Percentiles rank a stretch among this genome's conserved stretches.
Evolutionary conservation across 108 stramenopile species (phyloP).

Genomic region (Hondaea fermentalgiana): DNA sequence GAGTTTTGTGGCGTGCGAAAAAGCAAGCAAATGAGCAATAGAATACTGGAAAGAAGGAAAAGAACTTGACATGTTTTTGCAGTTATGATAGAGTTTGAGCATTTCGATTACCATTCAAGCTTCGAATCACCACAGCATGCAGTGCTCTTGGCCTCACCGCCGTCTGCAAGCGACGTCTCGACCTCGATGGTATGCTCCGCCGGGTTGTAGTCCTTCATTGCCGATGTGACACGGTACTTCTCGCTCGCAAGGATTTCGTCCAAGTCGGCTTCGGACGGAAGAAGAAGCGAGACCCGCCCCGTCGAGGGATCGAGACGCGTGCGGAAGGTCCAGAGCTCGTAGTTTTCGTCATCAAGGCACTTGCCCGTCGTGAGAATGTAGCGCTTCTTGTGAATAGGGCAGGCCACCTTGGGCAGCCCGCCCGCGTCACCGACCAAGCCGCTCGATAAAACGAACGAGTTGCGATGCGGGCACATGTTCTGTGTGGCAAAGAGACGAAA

Average conservation of each 20-base stretch:
- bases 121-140: background rate
- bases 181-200: background rate
- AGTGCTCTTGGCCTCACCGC: background rate
- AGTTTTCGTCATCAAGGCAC: conserved; percentile 59
- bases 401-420: conserved; percentile 74
- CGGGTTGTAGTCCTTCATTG: background rate
- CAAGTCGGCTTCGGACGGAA: conserved; percentile 64
- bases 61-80: no score
- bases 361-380: conserved; percentile 64
- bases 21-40: no score
- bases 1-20: no score
- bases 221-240: conserved; percentile 54
- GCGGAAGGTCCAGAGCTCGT: conserved; percentile 72
- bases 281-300: conserved; percentile 65
- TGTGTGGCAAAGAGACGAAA: conserved; percentile 69
- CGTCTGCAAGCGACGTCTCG: background rate
- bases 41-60: no score
- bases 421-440: conserved; percentile 70
- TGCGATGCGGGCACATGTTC: conserved; percentile 86
- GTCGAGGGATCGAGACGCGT: conserved; percentile 57
- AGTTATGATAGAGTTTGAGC: no score
- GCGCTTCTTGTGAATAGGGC: conserved; percentile 83
- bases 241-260: conserved; percentile 74
- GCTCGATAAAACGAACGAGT: conserved; percentile 80
- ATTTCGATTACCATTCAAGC: background rate